A percentile compares a stretch with the other conserved stretches of the same genome.
Conservation (phyloP, 176 grass and related monocot species). For the Raddia distichophylla region DNA sequence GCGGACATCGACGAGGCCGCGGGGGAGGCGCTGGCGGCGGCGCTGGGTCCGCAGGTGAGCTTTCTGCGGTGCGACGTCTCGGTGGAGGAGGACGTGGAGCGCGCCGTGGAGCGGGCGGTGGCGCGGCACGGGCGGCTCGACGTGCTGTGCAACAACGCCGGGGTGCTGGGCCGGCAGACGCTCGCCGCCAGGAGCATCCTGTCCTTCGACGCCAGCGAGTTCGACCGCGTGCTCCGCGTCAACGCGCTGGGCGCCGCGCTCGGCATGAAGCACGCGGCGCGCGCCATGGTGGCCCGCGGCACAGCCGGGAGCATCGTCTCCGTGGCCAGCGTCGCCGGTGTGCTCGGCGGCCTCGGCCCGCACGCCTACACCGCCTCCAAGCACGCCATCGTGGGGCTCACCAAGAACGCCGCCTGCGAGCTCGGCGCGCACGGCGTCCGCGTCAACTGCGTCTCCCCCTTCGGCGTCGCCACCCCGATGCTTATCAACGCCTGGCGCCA, state of each 20-base stretch:
- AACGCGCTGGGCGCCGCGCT: slow-evolving; percentile 91
- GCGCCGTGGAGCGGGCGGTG: slow-evolving; percentile 49
- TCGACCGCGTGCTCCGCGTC: slow-evolving; percentile 92
- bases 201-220: slow-evolving; percentile 76
- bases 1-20: slow-evolving; percentile 67
- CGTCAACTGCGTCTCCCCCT: slow-evolving; percentile 96
- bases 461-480: slow-evolving; percentile 95
- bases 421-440: slow-evolving; percentile 89
- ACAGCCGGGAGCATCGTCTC: slow-evolving; percentile 74
- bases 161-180: slow-evolving; percentile 86
- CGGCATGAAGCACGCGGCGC: slow-evolving; percentile 96
- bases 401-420: slow-evolving; percentile 95
- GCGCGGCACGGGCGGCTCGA: slow-evolving; percentile 68
- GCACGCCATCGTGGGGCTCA: slow-evolving; percentile 95
- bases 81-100: slow-evolving; percentile 67
- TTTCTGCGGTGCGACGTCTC: slow-evolving; percentile 78
- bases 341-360: slow-evolving; percentile 84
- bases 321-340: slow-evolving; percentile 87
- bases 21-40: slow-evolving; percentile 53
- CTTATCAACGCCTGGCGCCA: slow-evolving; percentile 94
- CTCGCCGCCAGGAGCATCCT: slow-evolving; percentile 77
- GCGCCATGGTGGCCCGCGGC: slow-evolving; percentile 62
- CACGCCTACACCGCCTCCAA: slow-evolving; percentile 97
- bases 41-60: slow-evolving; percentile 53
- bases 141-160: slow-evolving; percentile 83